phyloP scores from a whole-genome alignment of 2,329 filamentous ascomycete species.

The Teratosphaeria zuluensis region DNA sequence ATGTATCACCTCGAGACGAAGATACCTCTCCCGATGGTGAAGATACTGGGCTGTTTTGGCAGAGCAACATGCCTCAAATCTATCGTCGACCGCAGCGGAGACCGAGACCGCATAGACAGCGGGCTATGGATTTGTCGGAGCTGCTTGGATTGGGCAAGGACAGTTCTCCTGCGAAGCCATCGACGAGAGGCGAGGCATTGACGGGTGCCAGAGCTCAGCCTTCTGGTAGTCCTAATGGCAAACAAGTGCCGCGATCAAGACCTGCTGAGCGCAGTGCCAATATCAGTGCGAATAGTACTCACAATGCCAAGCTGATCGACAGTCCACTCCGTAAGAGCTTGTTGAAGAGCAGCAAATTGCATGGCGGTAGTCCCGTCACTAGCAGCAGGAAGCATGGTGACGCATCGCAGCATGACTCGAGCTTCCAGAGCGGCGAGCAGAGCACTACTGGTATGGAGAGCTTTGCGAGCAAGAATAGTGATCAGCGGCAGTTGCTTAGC shows the following conservation, averaged over 20 bases:
- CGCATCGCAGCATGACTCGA: not conserved
- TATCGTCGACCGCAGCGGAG: slow-evolving; percentile 2
- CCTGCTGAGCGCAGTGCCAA: slow-evolving; percentile 6
- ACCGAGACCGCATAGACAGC: slow-evolving; percentile 9
- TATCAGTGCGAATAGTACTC: slow-evolving; percentile 2
- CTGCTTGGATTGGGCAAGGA: slow-evolving; percentile 13
- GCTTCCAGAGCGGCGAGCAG: slow-evolving; percentile 3
- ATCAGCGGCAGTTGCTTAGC: slow-evolving; percentile 20
- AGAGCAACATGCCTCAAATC: slow-evolving; percentile 15
- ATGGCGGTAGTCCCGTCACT: slow-evolving; percentile 2
- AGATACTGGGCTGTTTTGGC: slow-evolving; percentile 23
- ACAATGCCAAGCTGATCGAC: slow-evolving; percentile 7
- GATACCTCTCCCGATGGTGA: slow-evolving; percentile 1
- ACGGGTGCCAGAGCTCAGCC: not conserved
- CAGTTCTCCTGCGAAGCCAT: slow-evolving; percentile 4
- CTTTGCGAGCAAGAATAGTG: slow-evolving; percentile 17
- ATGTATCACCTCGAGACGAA: not conserved
- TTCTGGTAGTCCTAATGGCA: slow-evolving; percentile 13
- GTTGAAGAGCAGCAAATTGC: slow-evolving; percentile 14
- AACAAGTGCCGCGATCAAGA: slow-evolving; percentile 7
- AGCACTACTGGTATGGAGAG: slow-evolving; percentile 10
- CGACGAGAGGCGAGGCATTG: not conserved
- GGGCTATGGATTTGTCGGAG: slow-evolving; percentile 18
- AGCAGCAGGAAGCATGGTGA: not conserved
- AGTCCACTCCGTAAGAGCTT: slow-evolving; percentile 18